A percentile compares a stretch with the other conserved stretches of the same genome.
These are phyloP conservation scores for Oxyria digyna DNA, from an alignment of 148 eudicot species.

Conservation along the genomic window DNA sequence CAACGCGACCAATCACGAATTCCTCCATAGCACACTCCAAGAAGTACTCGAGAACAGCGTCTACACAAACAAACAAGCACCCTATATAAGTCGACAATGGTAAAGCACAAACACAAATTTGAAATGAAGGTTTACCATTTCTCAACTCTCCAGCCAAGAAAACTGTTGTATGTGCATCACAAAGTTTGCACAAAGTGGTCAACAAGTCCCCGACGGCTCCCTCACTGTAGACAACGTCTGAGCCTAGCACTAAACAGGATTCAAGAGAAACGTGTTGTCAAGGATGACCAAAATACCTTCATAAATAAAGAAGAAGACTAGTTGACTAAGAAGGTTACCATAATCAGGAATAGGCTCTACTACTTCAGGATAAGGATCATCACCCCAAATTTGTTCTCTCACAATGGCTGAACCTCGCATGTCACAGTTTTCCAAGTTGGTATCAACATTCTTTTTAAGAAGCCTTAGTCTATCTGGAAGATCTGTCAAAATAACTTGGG, in stretches of 20 bases:
- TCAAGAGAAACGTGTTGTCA: neutral
- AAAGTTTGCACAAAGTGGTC: conserved; percentile 39
- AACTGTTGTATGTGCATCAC: conserved; percentile 57
- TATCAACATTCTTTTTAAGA: conserved; percentile 58
- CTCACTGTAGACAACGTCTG: conserved; percentile 86
- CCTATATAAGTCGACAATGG: neutral
- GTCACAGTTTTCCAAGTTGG: conserved; percentile 36
- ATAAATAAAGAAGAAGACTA: no score
- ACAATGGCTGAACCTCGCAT: conserved; percentile 64
- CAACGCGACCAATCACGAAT: conserved; percentile 61
- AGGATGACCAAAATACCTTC: neutral
- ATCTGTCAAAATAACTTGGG: conserved; percentile 65
- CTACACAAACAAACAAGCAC: conserved; percentile 18
- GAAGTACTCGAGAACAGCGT: conserved; percentile 75
- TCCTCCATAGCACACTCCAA: conserved; percentile 56
- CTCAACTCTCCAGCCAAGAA: conserved; percentile 89
- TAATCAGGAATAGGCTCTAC: conserved; percentile 69
- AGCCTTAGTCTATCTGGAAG: conserved; percentile 80
- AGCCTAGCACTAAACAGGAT: conserved; percentile 48
- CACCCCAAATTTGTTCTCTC: conserved; percentile 72
- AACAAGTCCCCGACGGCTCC: conserved; percentile 68
- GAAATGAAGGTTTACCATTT: conserved; percentile 40
- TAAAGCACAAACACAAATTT: neutral
- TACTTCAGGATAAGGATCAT: conserved; percentile 40
- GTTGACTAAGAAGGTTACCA: conserved; percentile 48